Evolutionary conservation across 441 rosid species (phyloP).

Genomic region (Pelargonium cotyledonis): DNA sequence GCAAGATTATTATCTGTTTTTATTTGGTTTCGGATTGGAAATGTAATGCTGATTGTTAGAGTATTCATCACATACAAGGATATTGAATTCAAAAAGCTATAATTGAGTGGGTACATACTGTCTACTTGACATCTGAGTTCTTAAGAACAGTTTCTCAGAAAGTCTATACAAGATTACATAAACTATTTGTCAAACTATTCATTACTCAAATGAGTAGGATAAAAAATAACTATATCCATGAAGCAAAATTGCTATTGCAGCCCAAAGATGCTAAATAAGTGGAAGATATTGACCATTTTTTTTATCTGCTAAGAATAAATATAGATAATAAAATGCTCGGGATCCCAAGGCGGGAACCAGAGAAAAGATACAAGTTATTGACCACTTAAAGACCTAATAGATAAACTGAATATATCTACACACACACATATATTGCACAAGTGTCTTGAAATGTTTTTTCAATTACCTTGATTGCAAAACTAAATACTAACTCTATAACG

Average conservation of each 20-base stretch:
- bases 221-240: too few relatives aligned
- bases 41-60: not conserved
- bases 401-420: not conserved
- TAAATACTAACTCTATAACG: constrained; percentile 47
- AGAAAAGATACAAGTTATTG: too few relatives aligned
- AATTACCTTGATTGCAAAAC: constrained; percentile 8
- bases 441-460: not conserved
- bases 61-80: not conserved
- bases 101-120: too few relatives aligned
- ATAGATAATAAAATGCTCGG: too few relatives aligned
- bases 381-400: not conserved
- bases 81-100: not conserved
- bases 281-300: too few relatives aligned
- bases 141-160: not conserved
- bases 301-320: too few relatives aligned
- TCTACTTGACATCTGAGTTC: not conserved
- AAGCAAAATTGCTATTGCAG: too few relatives aligned
- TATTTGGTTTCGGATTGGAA: not conserved
- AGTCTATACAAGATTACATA: not conserved
- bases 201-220: too few relatives aligned
- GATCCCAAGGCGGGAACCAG: too few relatives aligned
- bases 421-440: not conserved
- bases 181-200: not conserved
- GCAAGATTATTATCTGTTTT: not conserved
- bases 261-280: too few relatives aligned